Evolutionary conservation across 257 asterid genomes (phyloP).

Genomic region (Linaria vulgaris): DNA sequence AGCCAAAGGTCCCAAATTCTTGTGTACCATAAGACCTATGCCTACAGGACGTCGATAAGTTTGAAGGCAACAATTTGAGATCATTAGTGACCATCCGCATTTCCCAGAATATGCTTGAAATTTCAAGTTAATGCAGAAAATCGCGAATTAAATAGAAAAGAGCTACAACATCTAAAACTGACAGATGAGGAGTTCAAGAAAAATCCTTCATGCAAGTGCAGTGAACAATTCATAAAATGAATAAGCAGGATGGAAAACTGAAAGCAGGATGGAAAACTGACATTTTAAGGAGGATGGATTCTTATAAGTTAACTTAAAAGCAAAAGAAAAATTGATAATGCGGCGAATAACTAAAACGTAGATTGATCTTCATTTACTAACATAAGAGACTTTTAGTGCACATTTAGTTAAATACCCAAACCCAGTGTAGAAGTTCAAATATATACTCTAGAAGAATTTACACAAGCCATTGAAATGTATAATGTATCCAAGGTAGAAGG

Average conservation of each 20-base stretch:
- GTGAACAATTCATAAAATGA: too few relatives aligned
- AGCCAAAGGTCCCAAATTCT: too few relatives aligned
- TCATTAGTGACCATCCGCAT: too few relatives aligned
- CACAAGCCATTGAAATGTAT: conserved; percentile 21
- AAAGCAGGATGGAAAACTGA: background rate
- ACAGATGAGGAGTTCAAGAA: too few relatives aligned
- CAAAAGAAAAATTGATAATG: background rate
- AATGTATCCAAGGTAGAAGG: conserved; percentile 27
- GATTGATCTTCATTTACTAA: background rate
- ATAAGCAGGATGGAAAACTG: background rate
- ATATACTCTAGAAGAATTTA: conserved; percentile 2
- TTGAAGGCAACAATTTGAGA: too few relatives aligned
- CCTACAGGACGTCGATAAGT: too few relatives aligned
- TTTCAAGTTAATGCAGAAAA: too few relatives aligned
- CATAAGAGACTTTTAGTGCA: background rate
- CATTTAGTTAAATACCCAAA: background rate
- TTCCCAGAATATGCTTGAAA: too few relatives aligned
- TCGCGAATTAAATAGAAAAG: too few relatives aligned
- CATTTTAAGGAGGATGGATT: background rate
- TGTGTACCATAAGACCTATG: too few relatives aligned
- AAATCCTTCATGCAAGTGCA: too few relatives aligned
- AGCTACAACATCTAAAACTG: too few relatives aligned
- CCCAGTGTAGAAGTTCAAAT: background rate
- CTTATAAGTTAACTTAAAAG: background rate
- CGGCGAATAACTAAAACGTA: background rate